Percentiles rank a stretch among this genome's conserved stretches.
Conservation (phyloP, 257 asterid species). For the Gardenia jasminoides region DNA sequence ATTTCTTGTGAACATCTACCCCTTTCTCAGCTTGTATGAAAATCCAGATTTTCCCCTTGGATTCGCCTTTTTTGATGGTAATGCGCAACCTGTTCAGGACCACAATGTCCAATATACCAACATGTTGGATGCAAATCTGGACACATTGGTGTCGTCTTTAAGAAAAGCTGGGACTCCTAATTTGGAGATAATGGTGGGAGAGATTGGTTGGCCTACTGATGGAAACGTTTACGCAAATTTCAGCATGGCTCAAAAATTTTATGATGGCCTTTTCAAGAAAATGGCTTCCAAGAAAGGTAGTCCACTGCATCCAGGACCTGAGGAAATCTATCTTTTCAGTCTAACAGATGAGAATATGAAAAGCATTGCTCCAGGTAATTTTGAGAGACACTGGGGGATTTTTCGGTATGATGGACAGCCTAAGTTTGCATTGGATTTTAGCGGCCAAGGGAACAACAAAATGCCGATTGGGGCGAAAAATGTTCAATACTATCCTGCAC, state of each 20-base stretch:
- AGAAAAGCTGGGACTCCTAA: constrained; percentile 33
- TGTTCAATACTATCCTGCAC: constrained; percentile 2
- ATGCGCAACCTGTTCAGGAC: constrained; percentile 19
- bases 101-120: constrained; percentile 33
- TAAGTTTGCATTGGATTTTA: constrained; percentile 48
- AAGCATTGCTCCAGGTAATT: constrained; percentile 8
- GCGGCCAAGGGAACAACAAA: constrained; percentile 31
- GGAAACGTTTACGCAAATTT: constrained; percentile 31
- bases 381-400: constrained; percentile 60
- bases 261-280: constrained; percentile 28
- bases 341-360: constrained; percentile 40
- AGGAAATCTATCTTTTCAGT: constrained; percentile 38
- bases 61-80: constrained; percentile 38
- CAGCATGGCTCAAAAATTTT: constrained; percentile 38
- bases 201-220: constrained; percentile 71
- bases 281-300: constrained; percentile 39
- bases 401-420: constrained; percentile 52
- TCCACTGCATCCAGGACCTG: constrained; percentile 34
- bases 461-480: constrained; percentile 43
- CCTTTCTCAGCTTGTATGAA: constrained; percentile 26
- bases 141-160: constrained; percentile 35
- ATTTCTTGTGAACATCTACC: constrained; percentile 38
- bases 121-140: constrained; percentile 43
- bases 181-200: constrained; percentile 33
- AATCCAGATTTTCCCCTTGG: constrained; percentile 26